Evolutionary conservation across 73 alveolate species (phyloP).

Genomic region (Halteria grandinella): DNA sequence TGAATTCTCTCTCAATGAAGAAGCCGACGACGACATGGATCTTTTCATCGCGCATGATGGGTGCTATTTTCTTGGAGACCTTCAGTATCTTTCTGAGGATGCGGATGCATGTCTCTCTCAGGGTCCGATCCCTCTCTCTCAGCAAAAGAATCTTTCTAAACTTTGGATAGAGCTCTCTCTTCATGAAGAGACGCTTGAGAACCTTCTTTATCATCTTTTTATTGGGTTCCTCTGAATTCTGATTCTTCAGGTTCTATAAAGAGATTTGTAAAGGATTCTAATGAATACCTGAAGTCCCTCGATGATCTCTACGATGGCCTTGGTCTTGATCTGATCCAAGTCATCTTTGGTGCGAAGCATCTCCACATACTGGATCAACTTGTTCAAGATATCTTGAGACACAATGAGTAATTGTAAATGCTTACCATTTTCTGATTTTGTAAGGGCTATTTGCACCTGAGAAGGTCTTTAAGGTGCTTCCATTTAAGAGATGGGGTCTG

Average conservation of each 20-base stretch:
- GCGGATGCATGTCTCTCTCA: conserved; percentile 29
- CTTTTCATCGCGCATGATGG: conserved; percentile 36
- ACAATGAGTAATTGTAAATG: neutral
- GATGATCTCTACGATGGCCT: conserved; percentile 24
- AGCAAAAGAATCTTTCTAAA: conserved; percentile 27
- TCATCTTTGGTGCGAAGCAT: conserved; percentile 8
- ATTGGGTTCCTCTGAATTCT: conserved; percentile 18
- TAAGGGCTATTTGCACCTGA: conserved; percentile 1
- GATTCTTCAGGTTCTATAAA: conserved; percentile 19
- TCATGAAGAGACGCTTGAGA: conserved; percentile 17
- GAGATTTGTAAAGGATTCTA: neutral
- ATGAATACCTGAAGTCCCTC: conserved; percentile 44
- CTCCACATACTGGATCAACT: conserved; percentile 15
- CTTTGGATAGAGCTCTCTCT: conserved; percentile 30
- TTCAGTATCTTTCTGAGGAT: conserved; percentile 48
- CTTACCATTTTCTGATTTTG: conserved; percentile 50
- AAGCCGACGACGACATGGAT: conserved; percentile 49
- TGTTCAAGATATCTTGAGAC: conserved; percentile 18
- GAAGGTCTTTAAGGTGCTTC: neutral
- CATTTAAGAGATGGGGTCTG: neutral
- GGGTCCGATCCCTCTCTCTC: conserved; percentile 41
- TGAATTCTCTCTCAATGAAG: conserved; percentile 63
- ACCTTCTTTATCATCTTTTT: conserved; percentile 37
- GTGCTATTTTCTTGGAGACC: conserved; percentile 40
- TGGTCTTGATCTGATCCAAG: conserved; percentile 33